Conservation (phyloP, 2,329 filamentous ascomycete genomes). For the Alternaria brassicicola region DNA sequence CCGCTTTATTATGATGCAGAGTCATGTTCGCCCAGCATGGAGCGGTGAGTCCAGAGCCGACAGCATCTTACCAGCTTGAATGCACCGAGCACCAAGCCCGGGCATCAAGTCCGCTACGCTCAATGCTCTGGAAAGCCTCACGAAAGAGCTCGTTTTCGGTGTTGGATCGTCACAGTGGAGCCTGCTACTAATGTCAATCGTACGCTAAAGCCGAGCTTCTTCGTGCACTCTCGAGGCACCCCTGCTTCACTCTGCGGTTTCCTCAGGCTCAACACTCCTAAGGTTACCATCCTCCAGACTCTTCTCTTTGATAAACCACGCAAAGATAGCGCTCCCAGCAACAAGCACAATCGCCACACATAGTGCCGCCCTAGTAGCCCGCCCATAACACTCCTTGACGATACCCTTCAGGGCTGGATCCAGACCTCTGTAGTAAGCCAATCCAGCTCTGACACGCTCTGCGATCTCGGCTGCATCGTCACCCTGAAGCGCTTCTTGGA, state of each 20-base stretch:
- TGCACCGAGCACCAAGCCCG: background rate
- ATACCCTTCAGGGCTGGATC: conserved; percentile 64
- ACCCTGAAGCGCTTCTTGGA: conserved; percentile 61
- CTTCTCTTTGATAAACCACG: conserved; percentile 56
- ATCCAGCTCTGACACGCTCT: conserved; percentile 69
- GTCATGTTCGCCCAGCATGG: background rate
- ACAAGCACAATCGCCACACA: conserved; percentile 58
- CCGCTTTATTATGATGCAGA: background rate
- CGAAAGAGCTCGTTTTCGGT: background rate
- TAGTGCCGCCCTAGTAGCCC: conserved; percentile 60
- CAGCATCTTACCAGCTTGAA: background rate
- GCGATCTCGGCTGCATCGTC: conserved; percentile 70
- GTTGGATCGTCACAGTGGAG: background rate
- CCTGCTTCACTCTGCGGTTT: background rate
- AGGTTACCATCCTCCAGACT: conserved; percentile 25
- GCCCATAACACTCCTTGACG: conserved; percentile 71
- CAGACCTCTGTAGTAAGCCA: conserved; percentile 71
- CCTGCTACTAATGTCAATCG: background rate
- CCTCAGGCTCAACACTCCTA: background rate
- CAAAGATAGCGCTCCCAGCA: conserved; percentile 54
- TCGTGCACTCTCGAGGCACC: background rate
- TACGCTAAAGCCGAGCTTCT: background rate
- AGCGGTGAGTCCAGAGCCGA: background rate
- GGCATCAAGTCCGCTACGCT: background rate
- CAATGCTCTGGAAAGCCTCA: background rate